Evolutionary conservation across 2,329 filamentous ascomycete species (phyloP).

Genomic region (Dactylellina sp.): DNA sequence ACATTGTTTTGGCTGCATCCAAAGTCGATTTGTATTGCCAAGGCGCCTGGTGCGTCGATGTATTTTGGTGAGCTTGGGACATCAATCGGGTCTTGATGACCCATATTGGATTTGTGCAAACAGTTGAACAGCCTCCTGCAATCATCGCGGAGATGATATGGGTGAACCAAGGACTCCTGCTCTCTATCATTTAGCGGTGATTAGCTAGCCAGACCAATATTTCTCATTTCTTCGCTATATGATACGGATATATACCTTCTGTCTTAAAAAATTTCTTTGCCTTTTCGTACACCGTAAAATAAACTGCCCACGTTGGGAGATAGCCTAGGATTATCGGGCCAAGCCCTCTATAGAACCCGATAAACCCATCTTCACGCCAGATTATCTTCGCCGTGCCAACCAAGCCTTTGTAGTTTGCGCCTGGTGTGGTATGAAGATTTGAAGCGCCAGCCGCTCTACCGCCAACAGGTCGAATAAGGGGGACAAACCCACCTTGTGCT

Average conservation of each 20-base stretch:
- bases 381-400: conserved; percentile 87
- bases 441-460: conserved; percentile 57
- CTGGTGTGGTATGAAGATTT: conserved; percentile 62
- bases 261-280: conserved; percentile 76
- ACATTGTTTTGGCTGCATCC: conserved; percentile 97
- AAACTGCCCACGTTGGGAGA: conserved; percentile 97
- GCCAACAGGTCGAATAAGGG: conserved; percentile 24
- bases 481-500: conserved; percentile 83
- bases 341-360: conserved; percentile 90
- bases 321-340: conserved; percentile 96
- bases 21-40: conserved; percentile 93
- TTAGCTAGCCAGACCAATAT: background rate
- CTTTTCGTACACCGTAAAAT: conserved; percentile 95
- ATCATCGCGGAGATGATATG: conserved; percentile 77
- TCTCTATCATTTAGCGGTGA: conserved; percentile 47
- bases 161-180: conserved; percentile 58
- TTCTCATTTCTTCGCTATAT: background rate
- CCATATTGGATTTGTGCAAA: conserved; percentile 98
- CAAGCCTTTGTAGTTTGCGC: conserved; percentile 81
- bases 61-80: conserved; percentile 80
- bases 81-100: conserved; percentile 98
- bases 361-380: conserved; percentile 85
- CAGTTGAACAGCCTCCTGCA: conserved; percentile 90
- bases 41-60: conserved; percentile 68
- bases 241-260: conserved; percentile 32